Conservation (phyloP, 768 basidiomycete species). For the Pleurotus pulmonarius region DNA sequence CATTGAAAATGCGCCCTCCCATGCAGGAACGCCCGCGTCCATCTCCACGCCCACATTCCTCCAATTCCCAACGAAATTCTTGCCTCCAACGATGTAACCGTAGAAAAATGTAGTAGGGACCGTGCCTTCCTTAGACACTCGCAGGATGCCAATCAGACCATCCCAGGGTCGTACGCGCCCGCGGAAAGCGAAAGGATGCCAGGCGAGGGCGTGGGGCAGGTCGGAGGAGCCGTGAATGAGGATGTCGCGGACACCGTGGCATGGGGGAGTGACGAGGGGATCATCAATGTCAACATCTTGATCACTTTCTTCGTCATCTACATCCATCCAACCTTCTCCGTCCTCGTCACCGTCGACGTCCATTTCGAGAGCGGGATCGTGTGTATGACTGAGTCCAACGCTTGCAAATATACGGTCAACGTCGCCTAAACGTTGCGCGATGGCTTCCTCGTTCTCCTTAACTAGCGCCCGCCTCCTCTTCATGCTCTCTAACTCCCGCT, state of each 20-base stretch:
- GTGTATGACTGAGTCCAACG: background rate
- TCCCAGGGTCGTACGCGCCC: slow-evolving; percentile 59
- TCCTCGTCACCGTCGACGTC: too few relatives aligned
- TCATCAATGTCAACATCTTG: slow-evolving; percentile 9
- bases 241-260: slow-evolving; percentile 57
- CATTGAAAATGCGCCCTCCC: slow-evolving; percentile 66
- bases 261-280: slow-evolving; percentile 22
- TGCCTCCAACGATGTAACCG: slow-evolving; percentile 64
- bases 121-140: slow-evolving; percentile 26
- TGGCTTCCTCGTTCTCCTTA: slow-evolving; percentile 8
- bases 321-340: slow-evolving; percentile 15
- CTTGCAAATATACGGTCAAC: background rate
- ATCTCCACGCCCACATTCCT: slow-evolving; percentile 38
- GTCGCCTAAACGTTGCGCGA: background rate
- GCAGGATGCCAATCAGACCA: slow-evolving; percentile 52
- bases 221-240: slow-evolving; percentile 65
- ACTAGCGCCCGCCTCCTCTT: slow-evolving; percentile 13
- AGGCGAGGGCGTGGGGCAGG: slow-evolving; percentile 39
- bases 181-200: slow-evolving; percentile 43
- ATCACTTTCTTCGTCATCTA: slow-evolving; percentile 13
- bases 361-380: background rate
- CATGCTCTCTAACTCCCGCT: background rate
- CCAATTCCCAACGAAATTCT: slow-evolving; percentile 75
- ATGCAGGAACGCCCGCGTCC: slow-evolving; percentile 34
- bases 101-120: slow-evolving; percentile 49